Conservation (phyloP, 305 asterid species). For the Vinca major region DNA sequence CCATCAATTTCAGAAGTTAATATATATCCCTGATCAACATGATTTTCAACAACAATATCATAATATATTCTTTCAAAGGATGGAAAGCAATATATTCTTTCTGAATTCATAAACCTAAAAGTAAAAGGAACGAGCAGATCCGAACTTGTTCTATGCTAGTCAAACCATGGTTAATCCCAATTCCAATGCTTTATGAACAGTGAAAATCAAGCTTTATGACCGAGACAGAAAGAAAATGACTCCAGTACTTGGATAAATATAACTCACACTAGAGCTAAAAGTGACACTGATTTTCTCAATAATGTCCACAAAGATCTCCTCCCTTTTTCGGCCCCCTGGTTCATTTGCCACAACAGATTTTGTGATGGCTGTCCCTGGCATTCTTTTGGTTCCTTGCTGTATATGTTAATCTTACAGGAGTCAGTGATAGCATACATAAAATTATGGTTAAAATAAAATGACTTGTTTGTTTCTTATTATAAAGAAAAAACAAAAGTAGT, state of each 20-base stretch:
- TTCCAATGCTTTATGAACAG: background rate
- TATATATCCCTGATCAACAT: conserved; percentile 72
- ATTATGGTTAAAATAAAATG: conserved; percentile 5
- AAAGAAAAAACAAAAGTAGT: background rate
- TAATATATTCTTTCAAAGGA: background rate
- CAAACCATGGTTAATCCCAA: background rate
- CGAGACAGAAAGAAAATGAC: background rate
- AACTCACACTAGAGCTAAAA: conserved; percentile 96
- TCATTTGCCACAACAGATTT: conserved; percentile 96
- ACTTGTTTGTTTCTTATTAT: background rate
- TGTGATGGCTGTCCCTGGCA: conserved; percentile 99
- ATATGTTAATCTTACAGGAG: conserved; percentile 20
- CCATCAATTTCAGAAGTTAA: conserved; percentile 99
- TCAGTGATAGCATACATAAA: conserved; percentile 19
- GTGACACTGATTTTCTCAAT: conserved; percentile 97
- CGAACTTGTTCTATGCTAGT: conserved; percentile 1
- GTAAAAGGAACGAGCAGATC: background rate
- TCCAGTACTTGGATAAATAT: conserved; percentile 11
- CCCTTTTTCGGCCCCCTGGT: conserved; percentile 95
- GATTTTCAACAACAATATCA: conserved; percentile 11
- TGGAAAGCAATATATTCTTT: conserved; percentile 9
- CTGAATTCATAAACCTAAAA: conserved; percentile 10
- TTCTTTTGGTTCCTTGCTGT: conserved; percentile 96
- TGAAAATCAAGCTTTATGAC: background rate
- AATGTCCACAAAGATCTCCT: conserved; percentile 94